Base-by-base conservation (phyloP, 2,329 filamentous ascomycete genomes). In the Gnomoniopsis smithogilvyi region DNA sequence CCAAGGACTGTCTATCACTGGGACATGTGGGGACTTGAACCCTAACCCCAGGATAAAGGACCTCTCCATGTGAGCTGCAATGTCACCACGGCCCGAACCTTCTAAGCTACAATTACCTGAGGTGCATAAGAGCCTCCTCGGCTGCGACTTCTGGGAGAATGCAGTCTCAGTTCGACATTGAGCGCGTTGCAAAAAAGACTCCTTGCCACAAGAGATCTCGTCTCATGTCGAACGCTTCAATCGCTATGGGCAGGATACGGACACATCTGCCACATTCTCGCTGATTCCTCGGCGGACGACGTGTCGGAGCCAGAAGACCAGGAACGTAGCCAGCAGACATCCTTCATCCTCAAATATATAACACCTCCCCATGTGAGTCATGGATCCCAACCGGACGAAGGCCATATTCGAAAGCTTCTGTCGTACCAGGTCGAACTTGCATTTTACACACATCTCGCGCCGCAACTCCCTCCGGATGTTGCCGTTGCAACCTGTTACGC, bases 371-470 rank as follows among this genome's bases (percentile, higher is more conserved):
- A 69, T 43, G 55, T 60, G 33, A 62, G 54, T 0, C 64, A 7
- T 21, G 34, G 61, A 11, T 49, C 60, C 26, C 64, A 64, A n/a
- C 64, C 72, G 3, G 80, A 86, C 41, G 86, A 89, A 65, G 84
- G 86, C 0, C 86, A 89, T 63, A 65, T 84, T 0, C 80, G 87
- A 7, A 90, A 90, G 66, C 79, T 89, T 60, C 69, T 89, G 30
- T 88, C 84, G 66, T 90, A 90, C 63, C 77, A 85, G 49, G 83
- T 88, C 3, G 87, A 90, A 69, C 85, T 87, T 65, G 80, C 80
- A 64, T 90, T 90, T 64, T 90, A 90, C 67, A 74, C 73, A 1
- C 68, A 80, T 2, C 69, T 89, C 12, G 83, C 82, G 0, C 80
- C 83, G 0, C 67, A 66, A 0, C 68, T 89, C 1, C 67, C 72